Base-by-base conservation (phyloP, 1,284 basidiomycete species). In the Leccinum subfulvum region DNA sequence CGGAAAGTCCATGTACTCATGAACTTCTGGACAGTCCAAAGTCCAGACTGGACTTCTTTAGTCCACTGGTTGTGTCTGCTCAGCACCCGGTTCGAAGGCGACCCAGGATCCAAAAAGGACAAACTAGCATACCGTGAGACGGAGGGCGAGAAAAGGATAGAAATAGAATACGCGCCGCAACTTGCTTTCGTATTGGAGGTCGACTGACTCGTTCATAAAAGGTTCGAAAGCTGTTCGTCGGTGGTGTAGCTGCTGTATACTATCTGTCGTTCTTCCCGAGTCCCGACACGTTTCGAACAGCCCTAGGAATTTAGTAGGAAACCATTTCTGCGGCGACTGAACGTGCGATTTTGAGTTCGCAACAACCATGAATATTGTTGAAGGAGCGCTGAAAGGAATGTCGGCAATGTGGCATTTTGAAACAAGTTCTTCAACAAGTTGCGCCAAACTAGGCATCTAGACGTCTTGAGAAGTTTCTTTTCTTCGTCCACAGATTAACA, bases 141-240 rank as follows among this genome's bases (percentile, higher is more conserved):
- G 54, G 18, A 52, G n/a, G 11, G 3, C 2, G 0, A 30, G 6
- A 16, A 6, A 13, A 39, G 16, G 33, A 10, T 1, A 28, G 28
- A 28, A 28, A 11, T 5, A 0, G n/a, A 13, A 57, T 21, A 67
- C 81, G 52, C 57, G 81, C 81, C 33, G 77, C 59, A 8, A 82
- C 68, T 60, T 82, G 82, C 16, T 72, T 76, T 35, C 76, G 62
- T 65, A 80, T 72, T n/a, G 68, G 66, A n/a, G 80, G 77, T 21
- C 71, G 65, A 59, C 71, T 67, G 54, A 82, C 68, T 3, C 69
- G 69, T 18, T 79, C 77, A 26, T 68, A 67, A 60, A 81, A 81
- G 2, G 78, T 72, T 37, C 68, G 72, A 14, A 76, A 61, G 4
- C 60, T 58, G 41, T 60, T 70, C 18, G 65, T 60, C 9, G 65